A percentile compares a stretch with the other conserved stretches of the same genome.
These are phyloP conservation scores for Rhododendron vialii DNA, from an alignment of 148 eudicot species.

Conservation along the genomic window DNA sequence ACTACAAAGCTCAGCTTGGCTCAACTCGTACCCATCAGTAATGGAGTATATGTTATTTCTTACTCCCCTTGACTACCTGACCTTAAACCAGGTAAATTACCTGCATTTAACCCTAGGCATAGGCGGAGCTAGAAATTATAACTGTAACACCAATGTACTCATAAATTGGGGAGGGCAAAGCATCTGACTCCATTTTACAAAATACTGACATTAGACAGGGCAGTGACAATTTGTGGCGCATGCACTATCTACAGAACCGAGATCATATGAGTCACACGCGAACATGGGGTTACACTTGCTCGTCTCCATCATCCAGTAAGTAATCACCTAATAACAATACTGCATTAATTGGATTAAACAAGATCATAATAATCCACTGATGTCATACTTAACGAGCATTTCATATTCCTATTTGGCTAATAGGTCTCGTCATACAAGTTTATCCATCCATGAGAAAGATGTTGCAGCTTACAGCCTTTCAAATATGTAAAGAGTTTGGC, in stretches of 20 bases:
- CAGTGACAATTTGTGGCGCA: not conserved
- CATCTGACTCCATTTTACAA: not conserved
- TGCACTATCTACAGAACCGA: not conserved
- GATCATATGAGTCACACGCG: not conserved
- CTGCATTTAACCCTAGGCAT: not conserved
- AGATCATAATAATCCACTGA: not conserved
- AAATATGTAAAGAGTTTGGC: constrained; percentile 1
- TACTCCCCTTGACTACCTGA: not conserved
- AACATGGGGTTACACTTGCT: not conserved
- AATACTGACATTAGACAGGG: not conserved
- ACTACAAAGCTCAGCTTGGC: not conserved
- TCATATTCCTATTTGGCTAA: not conserved
- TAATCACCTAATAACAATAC: not conserved
- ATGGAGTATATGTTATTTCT: not conserved
- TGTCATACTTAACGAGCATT: not conserved
- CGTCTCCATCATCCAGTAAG: not conserved
- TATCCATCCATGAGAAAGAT: not conserved
- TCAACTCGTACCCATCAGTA: not conserved
- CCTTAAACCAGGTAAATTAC: not conserved
- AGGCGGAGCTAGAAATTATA: too few species aligned
- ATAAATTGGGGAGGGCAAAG: not conserved
- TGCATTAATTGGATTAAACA: not conserved
- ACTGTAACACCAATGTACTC: not conserved
- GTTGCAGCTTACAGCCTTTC: not conserved
- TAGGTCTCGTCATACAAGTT: not conserved